A percentile compares a stretch with the other conserved stretches of the same genome.
Conservation (phyloP, 805 yeast genomes). For the Metschnikowia proteae region DNA sequence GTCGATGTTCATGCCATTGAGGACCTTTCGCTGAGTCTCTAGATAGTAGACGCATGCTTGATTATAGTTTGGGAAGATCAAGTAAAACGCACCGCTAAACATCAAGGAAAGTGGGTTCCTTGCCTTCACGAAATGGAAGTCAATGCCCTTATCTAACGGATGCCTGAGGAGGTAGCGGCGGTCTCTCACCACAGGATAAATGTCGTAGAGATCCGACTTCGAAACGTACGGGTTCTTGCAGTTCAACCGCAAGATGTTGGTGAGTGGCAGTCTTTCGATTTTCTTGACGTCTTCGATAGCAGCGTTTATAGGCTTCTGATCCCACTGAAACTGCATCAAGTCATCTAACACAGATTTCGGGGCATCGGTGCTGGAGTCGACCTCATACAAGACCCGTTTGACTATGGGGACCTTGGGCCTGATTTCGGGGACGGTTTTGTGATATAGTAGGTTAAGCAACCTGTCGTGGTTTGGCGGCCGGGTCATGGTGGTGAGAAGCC, state of each 20-base stretch:
- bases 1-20: conserved; percentile 49
- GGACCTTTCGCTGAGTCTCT: conserved; percentile 45
- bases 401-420: conserved; percentile 27
- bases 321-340: conserved; percentile 30
- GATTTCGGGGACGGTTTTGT: conserved; percentile 28
- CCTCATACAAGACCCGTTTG: conserved; percentile 27
- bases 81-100: conserved; percentile 48
- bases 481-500: not conserved
- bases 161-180: conserved; percentile 25
- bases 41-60: conserved; percentile 51
- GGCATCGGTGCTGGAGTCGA: conserved; percentile 7
- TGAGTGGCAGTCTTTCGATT: not conserved
- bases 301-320: conserved; percentile 23
- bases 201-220: conserved; percentile 36
- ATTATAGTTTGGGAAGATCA: conserved; percentile 45
- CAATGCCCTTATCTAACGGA: conserved; percentile 21
- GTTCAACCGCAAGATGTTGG: conserved; percentile 35
- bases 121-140: conserved; percentile 44
- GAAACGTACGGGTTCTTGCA: conserved; percentile 37
- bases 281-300: conserved; percentile 26
- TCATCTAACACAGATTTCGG: conserved; percentile 25
- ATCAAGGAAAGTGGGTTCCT: conserved; percentile 44
- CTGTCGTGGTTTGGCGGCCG: conserved; percentile 20
- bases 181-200: conserved; percentile 35
- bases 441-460: conserved; percentile 28